Conservation (phyloP, 73 alveolate genomes). For the Tetrahymena malaccensis region DNA sequence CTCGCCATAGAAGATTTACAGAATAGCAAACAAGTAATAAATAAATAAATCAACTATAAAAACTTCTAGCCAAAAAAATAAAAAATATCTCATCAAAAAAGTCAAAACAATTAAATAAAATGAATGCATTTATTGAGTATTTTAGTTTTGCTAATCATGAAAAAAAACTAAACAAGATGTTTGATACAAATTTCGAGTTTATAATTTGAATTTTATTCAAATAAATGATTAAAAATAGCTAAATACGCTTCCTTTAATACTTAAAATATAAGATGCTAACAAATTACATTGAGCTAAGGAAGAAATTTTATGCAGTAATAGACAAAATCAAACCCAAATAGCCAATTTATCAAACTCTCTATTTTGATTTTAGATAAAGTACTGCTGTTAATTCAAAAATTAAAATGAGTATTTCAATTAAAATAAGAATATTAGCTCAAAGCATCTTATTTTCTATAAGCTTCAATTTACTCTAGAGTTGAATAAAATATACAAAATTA, state of each 20-base stretch:
- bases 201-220: too few relatives aligned
- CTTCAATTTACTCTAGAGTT: not conserved
- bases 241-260: not conserved
- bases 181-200: too few relatives aligned
- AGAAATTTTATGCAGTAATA: not conserved
- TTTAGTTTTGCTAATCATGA: not conserved
- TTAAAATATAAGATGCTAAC: too few relatives aligned
- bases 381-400: not conserved
- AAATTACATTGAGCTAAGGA: not conserved
- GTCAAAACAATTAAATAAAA: too few relatives aligned
- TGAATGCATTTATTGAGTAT: not conserved
- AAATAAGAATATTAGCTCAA: not conserved
- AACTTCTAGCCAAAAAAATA: not conserved
- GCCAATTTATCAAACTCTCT: not conserved
- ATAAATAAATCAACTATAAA: not conserved
- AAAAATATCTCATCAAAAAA: not conserved
- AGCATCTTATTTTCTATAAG: not conserved
- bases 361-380: not conserved
- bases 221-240: too few relatives aligned
- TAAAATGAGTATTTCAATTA: not conserved
- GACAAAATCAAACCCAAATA: not conserved
- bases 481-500: not conserved
- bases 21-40: slow-evolving; percentile 65
- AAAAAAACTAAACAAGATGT: not conserved
- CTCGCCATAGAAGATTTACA: slow-evolving; percentile 43